A percentile compares a stretch with the other conserved stretches of the same genome.
These are phyloP conservation scores for Metarhizium robertsii DNA, from an alignment of 2,329 filamentous ascomycete genomes.

Conservation along the genomic window DNA sequence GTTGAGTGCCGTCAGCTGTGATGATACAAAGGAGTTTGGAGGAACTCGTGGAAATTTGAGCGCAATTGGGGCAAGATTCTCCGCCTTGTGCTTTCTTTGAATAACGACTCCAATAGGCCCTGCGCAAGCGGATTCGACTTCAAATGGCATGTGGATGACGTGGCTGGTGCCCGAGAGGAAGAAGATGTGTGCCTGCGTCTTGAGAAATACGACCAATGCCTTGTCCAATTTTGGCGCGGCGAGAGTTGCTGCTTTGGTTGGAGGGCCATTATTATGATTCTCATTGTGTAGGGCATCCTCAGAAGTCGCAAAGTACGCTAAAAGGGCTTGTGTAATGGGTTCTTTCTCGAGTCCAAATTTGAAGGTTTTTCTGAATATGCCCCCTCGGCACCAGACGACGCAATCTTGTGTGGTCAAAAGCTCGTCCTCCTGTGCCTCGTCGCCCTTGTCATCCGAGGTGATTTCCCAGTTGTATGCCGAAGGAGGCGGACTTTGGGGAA, in stretches of 20 bases:
- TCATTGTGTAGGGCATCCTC: constrained; percentile 22
- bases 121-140: constrained; percentile 79
- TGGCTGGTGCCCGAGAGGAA: constrained; percentile 83
- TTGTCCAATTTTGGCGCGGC: constrained; percentile 35
- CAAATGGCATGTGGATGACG: constrained; percentile 87
- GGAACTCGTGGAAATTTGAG: constrained; percentile 55
- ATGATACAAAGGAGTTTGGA: constrained; percentile 74
- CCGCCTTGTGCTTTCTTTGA: constrained; percentile 61
- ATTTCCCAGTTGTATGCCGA: constrained; percentile 71
- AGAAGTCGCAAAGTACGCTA: constrained; percentile 67
- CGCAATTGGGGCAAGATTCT: constrained; percentile 40
- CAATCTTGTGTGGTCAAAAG: constrained; percentile 64
- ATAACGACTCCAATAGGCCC: constrained; percentile 77
- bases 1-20: constrained; percentile 49
- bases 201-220: constrained; percentile 83
- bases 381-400: constrained; percentile 84
- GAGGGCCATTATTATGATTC: background rate
- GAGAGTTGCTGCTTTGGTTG: constrained; percentile 7
- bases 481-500: constrained; percentile 56
- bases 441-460: constrained; percentile 28
- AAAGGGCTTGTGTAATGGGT: constrained; percentile 71
- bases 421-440: constrained; percentile 59
- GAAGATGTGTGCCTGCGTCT: constrained; percentile 87
- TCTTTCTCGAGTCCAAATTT: constrained; percentile 83
- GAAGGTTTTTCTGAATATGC: constrained; percentile 76